phyloP scores from a whole-genome alignment of 495 filamentous ascomycete species.

The Gamarada debralockiae region DNA sequence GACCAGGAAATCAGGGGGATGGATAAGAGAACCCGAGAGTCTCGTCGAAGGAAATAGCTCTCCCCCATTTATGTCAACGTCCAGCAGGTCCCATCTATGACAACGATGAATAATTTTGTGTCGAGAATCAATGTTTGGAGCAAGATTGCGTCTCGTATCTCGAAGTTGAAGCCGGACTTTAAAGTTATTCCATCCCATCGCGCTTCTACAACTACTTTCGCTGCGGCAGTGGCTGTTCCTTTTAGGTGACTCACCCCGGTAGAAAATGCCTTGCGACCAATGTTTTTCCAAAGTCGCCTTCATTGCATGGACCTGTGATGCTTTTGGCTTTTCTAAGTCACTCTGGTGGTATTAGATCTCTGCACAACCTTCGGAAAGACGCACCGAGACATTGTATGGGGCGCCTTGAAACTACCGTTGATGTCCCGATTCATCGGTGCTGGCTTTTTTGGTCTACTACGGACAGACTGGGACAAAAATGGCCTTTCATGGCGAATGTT shows the following conservation, averaged over 20 bases:
- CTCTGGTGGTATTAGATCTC: conserved; percentile 64
- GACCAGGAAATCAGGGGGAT: too few species aligned
- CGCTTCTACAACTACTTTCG: conserved; percentile 63
- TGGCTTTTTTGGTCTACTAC: conserved; percentile 66
- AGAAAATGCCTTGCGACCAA: neutral
- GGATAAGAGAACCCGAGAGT: too few species aligned
- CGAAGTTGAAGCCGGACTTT: too few species aligned
- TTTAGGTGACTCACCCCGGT: neutral
- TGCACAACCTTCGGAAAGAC: conserved; percentile 56
- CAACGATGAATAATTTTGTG: too few species aligned
- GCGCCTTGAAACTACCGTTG: conserved; percentile 64
- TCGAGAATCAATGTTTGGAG: too few species aligned
- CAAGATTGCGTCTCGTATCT: too few species aligned
- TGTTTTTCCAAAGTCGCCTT: conserved; percentile 36
- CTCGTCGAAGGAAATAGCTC: too few species aligned
- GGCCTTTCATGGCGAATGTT: conserved; percentile 74
- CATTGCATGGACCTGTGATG: conserved; percentile 57
- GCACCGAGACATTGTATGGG: conserved; percentile 63
- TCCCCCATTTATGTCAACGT: too few species aligned
- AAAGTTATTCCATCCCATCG: conserved; percentile 62
- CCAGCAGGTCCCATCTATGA: too few species aligned
- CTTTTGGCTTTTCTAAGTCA: conserved; percentile 72
- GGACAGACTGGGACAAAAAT: conserved; percentile 74
- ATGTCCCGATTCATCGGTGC: conserved; percentile 68
- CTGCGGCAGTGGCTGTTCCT: conserved; percentile 75